Base-by-base conservation (phyloP, 2,329 filamentous ascomycete genomes). In the Lachnellula occidentalis region DNA sequence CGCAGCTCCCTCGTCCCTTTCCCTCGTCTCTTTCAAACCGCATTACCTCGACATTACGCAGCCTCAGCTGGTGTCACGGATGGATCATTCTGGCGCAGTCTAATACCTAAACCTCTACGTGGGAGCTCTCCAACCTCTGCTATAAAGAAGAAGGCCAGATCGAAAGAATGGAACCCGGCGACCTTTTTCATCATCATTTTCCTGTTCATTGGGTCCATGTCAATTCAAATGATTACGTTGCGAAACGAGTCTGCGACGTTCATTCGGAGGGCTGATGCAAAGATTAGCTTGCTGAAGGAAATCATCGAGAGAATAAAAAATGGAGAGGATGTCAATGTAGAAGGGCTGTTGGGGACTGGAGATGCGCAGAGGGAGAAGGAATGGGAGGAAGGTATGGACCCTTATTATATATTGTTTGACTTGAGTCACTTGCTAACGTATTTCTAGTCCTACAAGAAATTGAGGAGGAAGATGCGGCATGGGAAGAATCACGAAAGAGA, bases 161-260 rank as follows among this genome's bases (percentile, higher is more conserved):
- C 78, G 15, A 86, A 81, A 66, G 81, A 83, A 62, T 89, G 86
- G 85, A 92, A 92, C 63, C 88, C 89, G 2, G 87, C 87, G 19
- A 91, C 86, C 0, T 92, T 90, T 66, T 94, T 86, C 70, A 89
- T 92, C 62, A 76, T 85, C 64, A 89, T 92, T 59, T 91, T 91
- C 66, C 76, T 91, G 41, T 79, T 97, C 59, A 92, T 97, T 60
- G 95, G 95, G 4, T 96, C 90, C 58, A 95, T 96, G 78, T 89
- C 92, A 14, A 96, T 99, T 64, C 89, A 96, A 66, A 88, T 94
- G 78, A 86, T 99, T 66, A 79, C 85, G 36, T 70, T 97, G 64
- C 87, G 86, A 64, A 88, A 88, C 63, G 86, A 92, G 49, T 87
- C 85, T 66, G 77, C 79, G 34, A 82, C 85, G 9, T 92, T 88